A percentile compares a stretch with the other conserved stretches of the same genome.
phyloP scores from a whole-genome alignment of 2,329 filamentous ascomycete genomes.

The Blumeriella jaapii region DNA sequence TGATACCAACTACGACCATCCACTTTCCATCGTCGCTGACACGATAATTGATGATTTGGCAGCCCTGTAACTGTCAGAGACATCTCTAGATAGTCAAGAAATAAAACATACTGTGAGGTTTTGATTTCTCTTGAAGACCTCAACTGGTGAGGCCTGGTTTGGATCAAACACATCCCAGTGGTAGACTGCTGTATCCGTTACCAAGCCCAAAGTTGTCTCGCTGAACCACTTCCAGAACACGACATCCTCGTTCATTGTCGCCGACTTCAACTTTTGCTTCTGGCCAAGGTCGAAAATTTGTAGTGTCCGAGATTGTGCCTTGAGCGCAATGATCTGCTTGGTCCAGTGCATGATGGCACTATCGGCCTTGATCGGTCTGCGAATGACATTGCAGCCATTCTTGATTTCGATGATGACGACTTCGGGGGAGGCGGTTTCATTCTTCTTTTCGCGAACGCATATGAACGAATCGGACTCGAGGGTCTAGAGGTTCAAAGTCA shows the following conservation, averaged over 20 bases:
- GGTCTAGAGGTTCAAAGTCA: constrained; percentile 49
- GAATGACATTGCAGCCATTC: constrained; percentile 90
- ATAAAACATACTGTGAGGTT: constrained; percentile 67
- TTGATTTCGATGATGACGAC: constrained; percentile 98
- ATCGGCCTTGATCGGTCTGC: constrained; percentile 94
- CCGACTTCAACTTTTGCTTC: constrained; percentile 94
- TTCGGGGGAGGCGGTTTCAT: constrained; percentile 72
- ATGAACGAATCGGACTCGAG: constrained; percentile 96
- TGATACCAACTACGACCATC: constrained; percentile 97
- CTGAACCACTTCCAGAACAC: constrained; percentile 99
- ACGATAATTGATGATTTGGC: constrained; percentile 99
- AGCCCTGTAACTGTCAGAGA: constrained; percentile 47
- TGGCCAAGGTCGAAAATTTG: constrained; percentile 93
- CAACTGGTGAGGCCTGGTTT: constrained; percentile 65
- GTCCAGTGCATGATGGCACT: constrained; percentile 99
- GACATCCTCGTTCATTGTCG: constrained; percentile 93
- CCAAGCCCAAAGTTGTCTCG: constrained; percentile 74
- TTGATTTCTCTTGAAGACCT: constrained; percentile 88
- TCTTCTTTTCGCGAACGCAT: constrained; percentile 91
- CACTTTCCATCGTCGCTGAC: constrained; percentile 93
- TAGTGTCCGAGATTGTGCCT: constrained; percentile 84
- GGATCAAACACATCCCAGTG: constrained; percentile 97
- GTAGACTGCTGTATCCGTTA: constrained; percentile 84
- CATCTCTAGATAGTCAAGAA: neutral
- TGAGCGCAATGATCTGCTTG: constrained; percentile 90